These are phyloP conservation scores for Fraxinus sp. DNA, from an alignment of 305 asterid species.

Conservation along the genomic window DNA sequence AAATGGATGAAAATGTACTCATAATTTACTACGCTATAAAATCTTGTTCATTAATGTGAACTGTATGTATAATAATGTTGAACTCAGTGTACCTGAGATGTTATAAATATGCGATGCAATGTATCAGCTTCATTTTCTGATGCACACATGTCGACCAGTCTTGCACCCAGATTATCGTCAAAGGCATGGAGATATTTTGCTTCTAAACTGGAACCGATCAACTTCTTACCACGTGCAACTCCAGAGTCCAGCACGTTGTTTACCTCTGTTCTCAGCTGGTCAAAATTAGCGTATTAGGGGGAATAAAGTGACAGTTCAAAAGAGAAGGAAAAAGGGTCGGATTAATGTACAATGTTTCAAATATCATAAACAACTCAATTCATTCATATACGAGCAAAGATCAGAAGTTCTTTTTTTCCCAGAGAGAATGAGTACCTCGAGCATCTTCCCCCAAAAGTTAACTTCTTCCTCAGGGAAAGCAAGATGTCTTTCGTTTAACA, in stretches of 20 bases:
- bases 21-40: not conserved
- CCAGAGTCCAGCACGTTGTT: slow-evolving; percentile 94
- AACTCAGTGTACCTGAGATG: slow-evolving; percentile 69
- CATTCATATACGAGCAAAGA: not conserved
- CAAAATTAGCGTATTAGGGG: slow-evolving; percentile 18
- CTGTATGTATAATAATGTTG: not conserved
- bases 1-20: not conserved
- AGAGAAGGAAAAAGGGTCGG: not conserved
- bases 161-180: slow-evolving; percentile 46
- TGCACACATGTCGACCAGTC: slow-evolving; percentile 48
- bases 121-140: slow-evolving; percentile 76
- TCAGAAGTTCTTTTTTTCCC: not conserved
- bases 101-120: slow-evolving; percentile 75
- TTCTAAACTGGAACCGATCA: slow-evolving; percentile 93
- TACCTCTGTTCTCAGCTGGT: slow-evolving; percentile 92
- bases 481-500: no score
- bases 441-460: slow-evolving; percentile 72
- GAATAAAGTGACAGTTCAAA: not conserved
- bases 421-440: slow-evolving; percentile 56
- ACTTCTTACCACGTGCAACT: slow-evolving; percentile 72
- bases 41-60: not conserved
- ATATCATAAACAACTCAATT: not conserved
- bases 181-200: slow-evolving; percentile 77
- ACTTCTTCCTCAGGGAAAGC: slow-evolving; percentile 42
- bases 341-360: not conserved